Percentiles rank a stretch among this genome's conserved stretches.
Conservation (phyloP, 2,329 filamentous ascomycete genomes). For the Coleophoma eucalyptorum region DNA sequence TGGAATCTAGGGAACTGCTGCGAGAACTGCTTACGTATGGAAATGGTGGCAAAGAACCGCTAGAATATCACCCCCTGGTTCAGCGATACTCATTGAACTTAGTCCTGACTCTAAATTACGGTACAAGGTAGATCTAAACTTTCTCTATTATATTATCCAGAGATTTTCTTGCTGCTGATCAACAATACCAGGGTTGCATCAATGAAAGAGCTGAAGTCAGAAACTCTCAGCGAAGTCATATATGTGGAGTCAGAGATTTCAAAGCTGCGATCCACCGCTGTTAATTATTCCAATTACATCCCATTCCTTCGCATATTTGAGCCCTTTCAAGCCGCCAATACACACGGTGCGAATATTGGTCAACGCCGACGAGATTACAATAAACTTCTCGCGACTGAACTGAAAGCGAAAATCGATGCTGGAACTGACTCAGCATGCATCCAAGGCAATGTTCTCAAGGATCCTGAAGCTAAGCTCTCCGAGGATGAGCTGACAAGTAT, state of each 20-base stretch:
- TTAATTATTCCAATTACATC: constrained; percentile 57
- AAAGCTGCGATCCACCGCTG: constrained; percentile 53
- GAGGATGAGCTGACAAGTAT: constrained; percentile 59
- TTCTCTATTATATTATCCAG: too few relatives aligned
- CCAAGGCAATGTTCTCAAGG: constrained; percentile 59
- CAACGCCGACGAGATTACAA: constrained; percentile 45
- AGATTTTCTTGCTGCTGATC: too few relatives aligned
- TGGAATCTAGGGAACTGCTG: neutral
- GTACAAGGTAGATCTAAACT: constrained; percentile 56
- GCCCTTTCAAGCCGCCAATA: constrained; percentile 35
- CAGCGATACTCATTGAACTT: neutral
- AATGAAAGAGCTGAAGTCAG: neutral
- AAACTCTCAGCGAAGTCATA: constrained; percentile 52
- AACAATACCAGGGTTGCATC: neutral
- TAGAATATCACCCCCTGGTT: neutral
- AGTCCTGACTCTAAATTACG: constrained; percentile 34
- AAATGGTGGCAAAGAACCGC: neutral
- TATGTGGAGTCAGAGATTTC: constrained; percentile 57
- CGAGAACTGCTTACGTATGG: neutral
- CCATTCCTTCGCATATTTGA: constrained; percentile 50
- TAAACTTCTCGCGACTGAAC: constrained; percentile 43
- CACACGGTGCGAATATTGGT: constrained; percentile 54
- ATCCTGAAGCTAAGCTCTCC: constrained; percentile 57
- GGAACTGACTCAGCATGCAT: constrained; percentile 59
- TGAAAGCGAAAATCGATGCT: constrained; percentile 55